Conservation (phyloP, 2,329 filamentous ascomycete genomes). For the Apiospora arundinis region DNA sequence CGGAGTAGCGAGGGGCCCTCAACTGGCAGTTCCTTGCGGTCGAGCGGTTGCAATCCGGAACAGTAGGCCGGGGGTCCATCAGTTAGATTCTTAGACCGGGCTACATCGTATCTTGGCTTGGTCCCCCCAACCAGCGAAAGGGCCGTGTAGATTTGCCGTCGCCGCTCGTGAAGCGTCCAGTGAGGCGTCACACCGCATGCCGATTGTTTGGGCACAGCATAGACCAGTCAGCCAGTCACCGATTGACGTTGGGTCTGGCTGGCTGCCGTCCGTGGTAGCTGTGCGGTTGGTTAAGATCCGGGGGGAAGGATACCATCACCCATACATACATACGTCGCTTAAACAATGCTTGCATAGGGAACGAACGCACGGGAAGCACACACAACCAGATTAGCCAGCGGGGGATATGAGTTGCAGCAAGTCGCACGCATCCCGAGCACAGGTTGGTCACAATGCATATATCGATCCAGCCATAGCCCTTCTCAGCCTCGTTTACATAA, state of each 20-base stretch:
- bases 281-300: constrained; percentile 1
- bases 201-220: neutral
- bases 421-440: neutral
- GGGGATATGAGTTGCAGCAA: neutral
- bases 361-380: neutral
- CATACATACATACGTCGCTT: neutral
- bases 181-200: constrained; percentile 7
- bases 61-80: too few species aligned
- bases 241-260: neutral
- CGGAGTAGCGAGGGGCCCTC: neutral
- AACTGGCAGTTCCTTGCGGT: neutral
- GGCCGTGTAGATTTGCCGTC: neutral
- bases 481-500: neutral
- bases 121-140: neutral
- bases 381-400: neutral
- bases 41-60: neutral
- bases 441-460: constrained; percentile 3
- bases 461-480: neutral
- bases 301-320: neutral
- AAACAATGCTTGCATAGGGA: neutral
- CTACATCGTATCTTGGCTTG: neutral
- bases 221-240: constrained; percentile 1
- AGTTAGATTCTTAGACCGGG: neutral
- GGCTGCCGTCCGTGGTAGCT: neutral
- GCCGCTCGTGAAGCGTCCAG: too few species aligned